Base-by-base conservation (phyloP, 2,329 filamentous ascomycete species). In the Ophiostoma fasciatum region DNA sequence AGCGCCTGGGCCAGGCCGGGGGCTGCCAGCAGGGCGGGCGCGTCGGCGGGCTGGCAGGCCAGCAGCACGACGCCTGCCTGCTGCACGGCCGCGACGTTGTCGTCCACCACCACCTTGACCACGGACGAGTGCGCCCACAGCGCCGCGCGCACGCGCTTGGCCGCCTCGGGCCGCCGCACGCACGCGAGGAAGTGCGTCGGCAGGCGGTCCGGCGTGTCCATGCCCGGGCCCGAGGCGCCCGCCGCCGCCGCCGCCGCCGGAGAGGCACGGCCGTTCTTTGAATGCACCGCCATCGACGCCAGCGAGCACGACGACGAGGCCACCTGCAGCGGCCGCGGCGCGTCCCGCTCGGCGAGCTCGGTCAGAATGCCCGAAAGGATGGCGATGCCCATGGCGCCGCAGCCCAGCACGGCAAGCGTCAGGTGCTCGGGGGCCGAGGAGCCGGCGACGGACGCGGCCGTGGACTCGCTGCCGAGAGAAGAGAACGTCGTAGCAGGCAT, bases 301-400 rank as follows among this genome's bases (percentile, higher is more conserved):
- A 35, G 28, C 10, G 37, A 37, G 9, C 32, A 35, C 10, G 41
- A 42, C 59, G 64, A 42, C 56, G 64, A 60, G 45, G 56, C 60
- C 34, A 51, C 56, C 50, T 61, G 62, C 32, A 62, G 59, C 45
- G 57, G 66, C 45, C 58, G 58, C 34, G 58, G 59, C 18, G 55
- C 60, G 37, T 62, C 62, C 53, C 66, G 59, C 45, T 63, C 66
- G 27, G 62, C 61, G 30, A 90, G 67, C 10, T 80, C 82, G 41
- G 72, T 64, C 47, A 92, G 70, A 51, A 94, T 78, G 44, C 83
- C 84, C 37, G 71, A 76, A 39, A 92, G 71, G 47, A 93, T 87
- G 39, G 82, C 82, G 42, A 82, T 82, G 40, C 84, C 84, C 74
- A 93, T 82, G 36, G 77, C 87, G 45, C 82, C 83, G 57, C 82